Percentiles rank a stretch among this genome's conserved stretches.
Conservation (phyloP, 2,329 filamentous ascomycete species). For the Chaetomium olivaceum region DNA sequence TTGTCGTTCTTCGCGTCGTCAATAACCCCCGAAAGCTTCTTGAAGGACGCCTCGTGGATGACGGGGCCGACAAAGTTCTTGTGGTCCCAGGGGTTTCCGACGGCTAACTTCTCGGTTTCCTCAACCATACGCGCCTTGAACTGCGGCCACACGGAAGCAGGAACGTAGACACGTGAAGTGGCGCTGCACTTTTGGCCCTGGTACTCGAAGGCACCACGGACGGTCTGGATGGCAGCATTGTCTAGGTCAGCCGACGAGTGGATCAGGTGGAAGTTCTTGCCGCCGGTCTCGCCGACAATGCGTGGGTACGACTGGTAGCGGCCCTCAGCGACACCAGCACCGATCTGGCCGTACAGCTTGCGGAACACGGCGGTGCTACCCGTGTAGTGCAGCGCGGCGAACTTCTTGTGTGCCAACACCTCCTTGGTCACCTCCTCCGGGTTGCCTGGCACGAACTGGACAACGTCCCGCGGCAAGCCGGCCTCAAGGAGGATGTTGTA, state of each 20-base stretch:
- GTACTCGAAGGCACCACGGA: conserved; percentile 53
- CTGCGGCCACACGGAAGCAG: conserved; percentile 45
- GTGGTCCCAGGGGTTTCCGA: conserved; percentile 39
- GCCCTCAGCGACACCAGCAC: conserved; percentile 75
- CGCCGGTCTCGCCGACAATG: conserved; percentile 53
- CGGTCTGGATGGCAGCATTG: conserved; percentile 49
- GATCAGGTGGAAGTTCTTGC: conserved; percentile 56
- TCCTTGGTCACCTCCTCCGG: conserved; percentile 79
- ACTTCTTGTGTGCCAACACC: conserved; percentile 74
- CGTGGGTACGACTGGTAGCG: conserved; percentile 74
- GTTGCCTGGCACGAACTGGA: conserved; percentile 91
- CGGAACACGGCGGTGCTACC: conserved; percentile 92
- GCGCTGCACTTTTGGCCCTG: conserved; percentile 56
- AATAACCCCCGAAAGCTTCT: conserved; percentile 48
- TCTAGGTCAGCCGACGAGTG: conserved; percentile 49
- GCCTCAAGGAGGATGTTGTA: conserved; percentile 91
- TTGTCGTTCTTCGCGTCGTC: conserved; percentile 47
- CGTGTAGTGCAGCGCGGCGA: conserved; percentile 92
- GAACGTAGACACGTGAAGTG: conserved; percentile 56
- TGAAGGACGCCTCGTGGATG: conserved; percentile 50
- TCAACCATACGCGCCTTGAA: conserved; percentile 44
- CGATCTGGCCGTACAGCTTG: conserved; percentile 83
- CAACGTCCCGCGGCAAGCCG: conserved; percentile 82
- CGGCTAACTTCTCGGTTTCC: conserved; percentile 39
- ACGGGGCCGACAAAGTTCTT: conserved; percentile 50